Base-by-base conservation (phyloP, 1,284 basidiomycete species). In the Athelia psychrophila region DNA sequence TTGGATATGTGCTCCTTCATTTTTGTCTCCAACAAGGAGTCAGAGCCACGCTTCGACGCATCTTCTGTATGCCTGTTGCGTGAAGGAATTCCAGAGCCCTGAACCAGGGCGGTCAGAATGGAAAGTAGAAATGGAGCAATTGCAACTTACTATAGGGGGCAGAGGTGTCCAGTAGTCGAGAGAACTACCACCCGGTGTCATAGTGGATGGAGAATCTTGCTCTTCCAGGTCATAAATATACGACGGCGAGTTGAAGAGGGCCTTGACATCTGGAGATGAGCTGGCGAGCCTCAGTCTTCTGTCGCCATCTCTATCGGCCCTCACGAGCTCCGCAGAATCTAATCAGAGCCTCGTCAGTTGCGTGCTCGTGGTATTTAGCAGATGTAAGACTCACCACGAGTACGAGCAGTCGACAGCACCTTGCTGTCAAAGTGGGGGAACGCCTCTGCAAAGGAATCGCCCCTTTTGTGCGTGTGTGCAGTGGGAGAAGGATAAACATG, bases 381-480 rank as follows among this genome's bases (percentile, higher is more conserved):
- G 24, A 16, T 47, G 16, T 13, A 56, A 49, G 44, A 74, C 79
- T 64, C 62, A 80, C 86, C 84, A 60, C 87, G 84, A 46, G 84
- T 82, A 58, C 80, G 77, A 30, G 86, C 83, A 19, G 89, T 87
- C 1, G 91, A 87, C 36, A 96, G 76, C 2, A 98, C 84, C 71
- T 96, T 97, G 72, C 91, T 95, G 66, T 97, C 93, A 70, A 98
- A 98, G 69, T 97, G 95, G 30, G 94, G 91, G 77, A 98, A 95
- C 1, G 95, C 91, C 63, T 96, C 93, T 22, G 94, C 89, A 63
- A 96, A 96, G 3, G 93, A 94, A 66, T 98, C 95, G 24, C 88
- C 88, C 44, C 93, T 80, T 69, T 89, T 89, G 65, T 91, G 88
- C 2, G 80, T 82, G 59, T 84, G 81, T 33, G 81, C 79, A 16